These are phyloP conservation scores for Entrophospora sp. DNA, from an alignment of 192 early-diverging fungal genomes.

Conservation along the genomic window DNA sequence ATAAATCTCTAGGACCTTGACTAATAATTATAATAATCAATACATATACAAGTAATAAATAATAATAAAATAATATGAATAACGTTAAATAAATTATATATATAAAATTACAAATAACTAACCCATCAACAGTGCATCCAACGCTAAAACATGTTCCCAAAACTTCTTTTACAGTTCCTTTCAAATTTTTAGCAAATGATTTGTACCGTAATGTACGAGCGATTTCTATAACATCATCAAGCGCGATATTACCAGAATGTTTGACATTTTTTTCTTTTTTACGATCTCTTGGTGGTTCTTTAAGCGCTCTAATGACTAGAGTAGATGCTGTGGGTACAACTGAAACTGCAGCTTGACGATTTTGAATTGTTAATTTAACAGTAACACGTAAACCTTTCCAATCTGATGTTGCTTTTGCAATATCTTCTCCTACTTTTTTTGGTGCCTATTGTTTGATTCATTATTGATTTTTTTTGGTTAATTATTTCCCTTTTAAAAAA, in stretches of 20 bases:
- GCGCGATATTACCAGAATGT: slow-evolving; percentile 91
- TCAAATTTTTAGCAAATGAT: slow-evolving; percentile 88
- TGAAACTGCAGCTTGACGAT: slow-evolving; percentile 97
- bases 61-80: not conserved
- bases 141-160: slow-evolving; percentile 90
- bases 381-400: slow-evolving; percentile 99
- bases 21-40: slow-evolving; percentile 24
- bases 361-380: slow-evolving; percentile 97
- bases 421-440: slow-evolving; percentile 99
- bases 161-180: slow-evolving; percentile 94
- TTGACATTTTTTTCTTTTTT: slow-evolving; percentile 99
- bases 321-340: slow-evolving; percentile 95
- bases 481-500: not conserved
- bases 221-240: slow-evolving; percentile 92
- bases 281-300: slow-evolving; percentile 93
- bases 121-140: slow-evolving; percentile 95
- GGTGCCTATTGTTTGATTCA: slow-evolving; percentile 52
- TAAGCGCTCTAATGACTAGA: slow-evolving; percentile 92
- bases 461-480: slow-evolving; percentile 30
- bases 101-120: not conserved
- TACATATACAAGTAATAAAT: not conserved
- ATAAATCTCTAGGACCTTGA: slow-evolving; percentile 81
- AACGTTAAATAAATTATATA: not conserved
- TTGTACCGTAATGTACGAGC: slow-evolving; percentile 94
- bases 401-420: slow-evolving; percentile 98